These are phyloP conservation scores for Aspergillus ochraceus DNA, from an alignment of 2,329 filamentous ascomycete species.

Conservation along the genomic window DNA sequence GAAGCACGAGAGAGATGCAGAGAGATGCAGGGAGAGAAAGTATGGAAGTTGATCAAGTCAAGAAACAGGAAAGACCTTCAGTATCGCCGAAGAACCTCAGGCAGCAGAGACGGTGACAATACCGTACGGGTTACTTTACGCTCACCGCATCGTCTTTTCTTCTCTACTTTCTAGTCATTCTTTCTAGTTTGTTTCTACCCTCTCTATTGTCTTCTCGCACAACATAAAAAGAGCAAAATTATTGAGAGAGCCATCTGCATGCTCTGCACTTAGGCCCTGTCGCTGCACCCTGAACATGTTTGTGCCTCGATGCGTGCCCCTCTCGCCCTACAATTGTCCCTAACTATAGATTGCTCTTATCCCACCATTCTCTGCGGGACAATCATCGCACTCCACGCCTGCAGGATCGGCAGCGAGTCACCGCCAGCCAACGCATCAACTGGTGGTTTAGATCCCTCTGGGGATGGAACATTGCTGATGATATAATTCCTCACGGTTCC, in stretches of 20 bases:
- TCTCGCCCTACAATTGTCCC: not conserved
- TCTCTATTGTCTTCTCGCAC: not conserved
- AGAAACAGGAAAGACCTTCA: too few species aligned
- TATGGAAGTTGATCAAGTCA: too few species aligned
- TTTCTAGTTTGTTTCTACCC: not conserved
- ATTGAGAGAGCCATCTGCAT: not conserved
- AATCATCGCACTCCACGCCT: not conserved
- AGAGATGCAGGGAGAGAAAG: too few species aligned
- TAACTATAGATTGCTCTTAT: not conserved
- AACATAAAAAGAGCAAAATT: not conserved
- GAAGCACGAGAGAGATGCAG: too few species aligned
- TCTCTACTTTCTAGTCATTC: not conserved
- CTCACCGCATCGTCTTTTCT: not conserved
- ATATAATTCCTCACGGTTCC: not conserved
- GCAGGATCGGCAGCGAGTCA: conserved; percentile 21
- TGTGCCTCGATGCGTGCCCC: not conserved
- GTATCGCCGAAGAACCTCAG: too few species aligned
- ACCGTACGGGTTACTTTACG: not conserved
- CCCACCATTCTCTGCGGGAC: not conserved
- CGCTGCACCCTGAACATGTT: not conserved
- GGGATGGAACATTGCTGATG: not conserved
- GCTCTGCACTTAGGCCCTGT: too few species aligned
- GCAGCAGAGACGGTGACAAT: not conserved
- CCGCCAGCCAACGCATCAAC: conserved; percentile 25
- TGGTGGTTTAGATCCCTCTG: not conserved